These are phyloP conservation scores for Cyberlindnera americana DNA, from an alignment of 805 yeast genomes.

Conservation along the genomic window DNA sequence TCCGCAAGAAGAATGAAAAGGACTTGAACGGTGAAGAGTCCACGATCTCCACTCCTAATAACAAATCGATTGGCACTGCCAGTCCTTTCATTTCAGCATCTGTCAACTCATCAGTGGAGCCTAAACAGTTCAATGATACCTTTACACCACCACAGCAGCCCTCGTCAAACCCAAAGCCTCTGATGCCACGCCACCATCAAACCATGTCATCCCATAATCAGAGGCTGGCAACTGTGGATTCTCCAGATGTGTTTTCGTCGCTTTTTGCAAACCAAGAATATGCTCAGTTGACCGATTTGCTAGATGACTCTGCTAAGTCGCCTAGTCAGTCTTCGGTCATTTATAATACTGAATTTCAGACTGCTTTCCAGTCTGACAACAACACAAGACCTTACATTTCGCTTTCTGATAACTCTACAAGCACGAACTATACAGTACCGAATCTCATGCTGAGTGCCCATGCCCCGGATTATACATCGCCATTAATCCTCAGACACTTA, in stretches of 20 bases:
- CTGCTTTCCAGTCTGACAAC: constrained; percentile 27
- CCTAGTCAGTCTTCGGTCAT: constrained; percentile 23
- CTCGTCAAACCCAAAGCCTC: not conserved
- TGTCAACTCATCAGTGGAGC: not conserved
- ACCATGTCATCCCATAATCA: constrained; percentile 1
- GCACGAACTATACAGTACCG: constrained; percentile 6
- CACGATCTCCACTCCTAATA: not conserved
- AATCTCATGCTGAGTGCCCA: constrained; percentile 14
- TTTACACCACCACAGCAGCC: constrained; percentile 6
- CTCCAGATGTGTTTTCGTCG: constrained; percentile 29
- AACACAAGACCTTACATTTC: constrained; percentile 29
- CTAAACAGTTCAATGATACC: too few species aligned
- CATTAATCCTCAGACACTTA: constrained; percentile 52
- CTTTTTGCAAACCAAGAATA: constrained; percentile 40
- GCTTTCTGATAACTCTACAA: constrained; percentile 25
- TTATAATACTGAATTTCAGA: constrained; percentile 26
- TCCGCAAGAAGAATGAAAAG: constrained; percentile 11
- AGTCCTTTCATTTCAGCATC: not conserved
- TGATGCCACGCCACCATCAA: not conserved
- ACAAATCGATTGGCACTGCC: not conserved
- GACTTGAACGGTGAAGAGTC: not conserved
- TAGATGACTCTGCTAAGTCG: constrained; percentile 27
- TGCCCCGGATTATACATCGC: constrained; percentile 47
- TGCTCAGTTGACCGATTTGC: constrained; percentile 36
- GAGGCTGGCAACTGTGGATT: constrained; percentile 10